Evolutionary conservation across 441 rosid species (phyloP), one percentile per base, ranked within the genome.

Genomic region (Erodium trifolium): DNA sequence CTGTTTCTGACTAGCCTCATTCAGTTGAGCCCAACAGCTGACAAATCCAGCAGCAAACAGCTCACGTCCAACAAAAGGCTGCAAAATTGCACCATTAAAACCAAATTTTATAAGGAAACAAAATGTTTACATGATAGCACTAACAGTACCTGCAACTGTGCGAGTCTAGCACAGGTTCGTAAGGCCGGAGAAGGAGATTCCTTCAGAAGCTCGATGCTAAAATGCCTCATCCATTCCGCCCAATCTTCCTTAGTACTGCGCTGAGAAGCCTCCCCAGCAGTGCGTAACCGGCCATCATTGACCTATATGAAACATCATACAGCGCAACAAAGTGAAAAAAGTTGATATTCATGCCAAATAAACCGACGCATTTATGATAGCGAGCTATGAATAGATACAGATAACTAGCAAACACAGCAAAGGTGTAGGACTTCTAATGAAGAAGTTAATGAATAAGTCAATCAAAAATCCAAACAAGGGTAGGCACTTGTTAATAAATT

Each of bases 181-280:
- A 95, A 79, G 71, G 98, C 99, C 39, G 99, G 98, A 80, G 95
- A 92, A 78, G 99, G 99, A 77, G 99, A 95, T 83, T 92, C 96
- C 83, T 91, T 92, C 17, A 95, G 81, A 69, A 92, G 91, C 77
- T 95, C 97, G 82, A 95, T 95, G 82, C 99, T 95, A 76, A 95
- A 92, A 86, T 95, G 99, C 85, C 99, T 84, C 99, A 95, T 95
- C 99, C 99, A 95, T 79, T 95, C 99, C 67, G 96, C 96, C 99
- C 99, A 95, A 72, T 95, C 99, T 86, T 95, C 99, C 81, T 88
- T 92, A 59, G 99, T 95, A 73, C 98, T 92, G 71, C 99, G 97
- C 68, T 95, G 98, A 78, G 99, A 95, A 82, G 99, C 99, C 78
- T 95, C 99, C 74, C 99, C 97, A 73, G 99, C 99, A 67, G 96